A percentile compares a stretch with the other conserved stretches of the same genome.
Evolutionary conservation across 2,329 filamentous ascomycete genomes (phyloP).

Genomic region (Drechslera avenae): DNA sequence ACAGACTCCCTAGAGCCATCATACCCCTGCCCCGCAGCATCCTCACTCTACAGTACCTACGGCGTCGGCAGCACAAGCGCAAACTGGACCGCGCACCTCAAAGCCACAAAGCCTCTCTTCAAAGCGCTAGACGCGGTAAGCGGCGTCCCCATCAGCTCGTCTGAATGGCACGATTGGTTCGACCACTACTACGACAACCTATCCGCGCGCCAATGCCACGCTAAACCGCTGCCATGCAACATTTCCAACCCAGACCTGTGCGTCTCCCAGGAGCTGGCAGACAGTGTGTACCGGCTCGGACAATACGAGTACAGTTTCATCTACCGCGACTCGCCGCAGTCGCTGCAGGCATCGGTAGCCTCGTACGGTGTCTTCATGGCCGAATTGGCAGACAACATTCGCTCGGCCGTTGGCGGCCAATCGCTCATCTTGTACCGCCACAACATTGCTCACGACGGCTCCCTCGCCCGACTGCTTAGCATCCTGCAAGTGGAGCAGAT

Average conservation of each 20-base stretch:
- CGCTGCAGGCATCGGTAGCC: constrained; percentile 65
- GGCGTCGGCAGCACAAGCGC: constrained; percentile 50
- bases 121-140: constrained; percentile 68
- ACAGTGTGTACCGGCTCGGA: constrained; percentile 75
- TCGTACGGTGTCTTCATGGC: constrained; percentile 75
- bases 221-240: constrained; percentile 72
- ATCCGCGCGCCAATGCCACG: constrained; percentile 77
- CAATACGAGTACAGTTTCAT: constrained; percentile 82
- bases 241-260: constrained; percentile 59
- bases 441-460: constrained; percentile 82
- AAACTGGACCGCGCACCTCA: constrained; percentile 69
- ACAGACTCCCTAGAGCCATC: constrained; percentile 76
- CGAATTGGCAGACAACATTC: constrained; percentile 70
- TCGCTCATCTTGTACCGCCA: constrained; percentile 65
- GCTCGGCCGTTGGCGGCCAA: constrained; percentile 45
- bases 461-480: constrained; percentile 68
- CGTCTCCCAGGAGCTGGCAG: constrained; percentile 65
- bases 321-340: constrained; percentile 69
- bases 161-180: constrained; percentile 71
- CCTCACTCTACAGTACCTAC: constrained; percentile 51
- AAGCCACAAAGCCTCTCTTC: constrained; percentile 61
- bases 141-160: constrained; percentile 62
- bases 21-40: constrained; percentile 67
- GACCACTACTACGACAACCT: constrained; percentile 89
- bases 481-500: constrained; percentile 75